Percentiles rank a stretch among this genome's conserved stretches.
Evolutionary conservation across 1,284 basidiomycete species (phyloP).

Genomic region (Cryptococcus sp.): DNA sequence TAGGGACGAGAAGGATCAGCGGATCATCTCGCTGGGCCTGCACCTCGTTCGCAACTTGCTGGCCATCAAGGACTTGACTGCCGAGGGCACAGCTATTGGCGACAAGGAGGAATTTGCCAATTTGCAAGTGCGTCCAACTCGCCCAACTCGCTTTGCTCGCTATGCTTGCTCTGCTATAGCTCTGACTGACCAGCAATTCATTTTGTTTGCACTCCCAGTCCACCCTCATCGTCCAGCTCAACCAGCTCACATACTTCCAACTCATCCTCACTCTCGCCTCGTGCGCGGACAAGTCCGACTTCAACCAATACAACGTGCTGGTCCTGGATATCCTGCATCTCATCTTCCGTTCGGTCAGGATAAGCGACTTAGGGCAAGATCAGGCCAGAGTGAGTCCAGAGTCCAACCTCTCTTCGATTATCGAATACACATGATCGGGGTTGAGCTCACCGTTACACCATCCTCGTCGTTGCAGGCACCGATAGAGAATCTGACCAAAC

Average conservation of each 20-base stretch:
- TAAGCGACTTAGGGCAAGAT: conserved; percentile 65
- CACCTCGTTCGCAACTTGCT: conserved; percentile 87
- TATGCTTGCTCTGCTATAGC: too few relatives aligned
- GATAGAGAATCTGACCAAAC: conserved; percentile 63
- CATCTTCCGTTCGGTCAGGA: conserved; percentile 73
- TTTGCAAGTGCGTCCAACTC: conserved; percentile 60
- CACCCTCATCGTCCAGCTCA: conserved; percentile 69
- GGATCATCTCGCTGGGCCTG: conserved; percentile 83
- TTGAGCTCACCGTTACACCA: neutral
- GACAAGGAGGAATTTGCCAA: conserved; percentile 74
- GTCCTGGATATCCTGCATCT: conserved; percentile 88
- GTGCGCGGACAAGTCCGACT: conserved; percentile 70
- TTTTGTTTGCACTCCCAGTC: conserved; percentile 51
- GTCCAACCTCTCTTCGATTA: conserved; percentile 19
- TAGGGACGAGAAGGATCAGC: conserved; percentile 73
- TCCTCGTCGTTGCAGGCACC: conserved; percentile 57
- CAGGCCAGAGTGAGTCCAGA: conserved; percentile 64
- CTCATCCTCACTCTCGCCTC: conserved; percentile 80
- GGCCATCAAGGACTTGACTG: conserved; percentile 79
- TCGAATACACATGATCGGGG: neutral
- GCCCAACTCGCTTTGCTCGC: conserved; percentile 5
- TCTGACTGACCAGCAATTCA: too few relatives aligned
- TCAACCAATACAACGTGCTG: conserved; percentile 81
- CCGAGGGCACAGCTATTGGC: conserved; percentile 67
- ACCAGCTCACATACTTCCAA: conserved; percentile 72